Percentiles rank a stretch among this genome's conserved stretches.
Conservation (phyloP, 2,329 filamentous ascomycete genomes). For the Epichloe hybrida region DNA sequence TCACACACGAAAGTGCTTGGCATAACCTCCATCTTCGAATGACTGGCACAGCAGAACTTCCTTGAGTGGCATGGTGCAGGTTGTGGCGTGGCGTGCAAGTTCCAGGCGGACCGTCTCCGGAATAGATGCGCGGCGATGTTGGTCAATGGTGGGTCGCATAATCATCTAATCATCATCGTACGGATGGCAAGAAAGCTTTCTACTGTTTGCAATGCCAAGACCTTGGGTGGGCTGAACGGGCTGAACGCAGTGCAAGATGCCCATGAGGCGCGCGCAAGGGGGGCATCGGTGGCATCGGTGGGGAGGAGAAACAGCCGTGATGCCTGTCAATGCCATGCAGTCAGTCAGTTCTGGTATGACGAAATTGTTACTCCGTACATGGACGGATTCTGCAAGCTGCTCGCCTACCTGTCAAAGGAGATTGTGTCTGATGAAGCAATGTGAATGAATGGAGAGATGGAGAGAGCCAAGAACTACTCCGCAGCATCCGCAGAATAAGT, state of each 20-base stretch:
- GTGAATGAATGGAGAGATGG: background rate
- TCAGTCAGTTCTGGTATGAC: no score
- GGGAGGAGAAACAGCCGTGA: background rate
- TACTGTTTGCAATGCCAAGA: slow-evolving; percentile 1
- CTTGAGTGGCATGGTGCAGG: background rate
- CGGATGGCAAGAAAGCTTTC: background rate
- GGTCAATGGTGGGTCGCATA: background rate
- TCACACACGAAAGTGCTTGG: background rate
- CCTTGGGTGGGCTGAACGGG: background rate
- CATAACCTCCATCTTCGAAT: background rate
- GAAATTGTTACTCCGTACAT: no score
- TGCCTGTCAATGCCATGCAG: background rate
- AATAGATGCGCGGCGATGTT: background rate
- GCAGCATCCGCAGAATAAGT: background rate
- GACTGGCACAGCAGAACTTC: background rate
- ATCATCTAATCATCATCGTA: background rate
- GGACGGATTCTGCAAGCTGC: no score
- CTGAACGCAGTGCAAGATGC: no score
- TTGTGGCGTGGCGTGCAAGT: background rate
- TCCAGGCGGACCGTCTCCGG: background rate
- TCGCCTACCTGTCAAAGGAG: no score
- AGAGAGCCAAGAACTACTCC: background rate
- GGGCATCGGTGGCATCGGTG: no score
- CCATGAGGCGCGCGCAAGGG: no score
- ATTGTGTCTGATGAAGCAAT: no score